Conservation (phyloP, 257 asterid species). For the Osmanthus fragrans region DNA sequence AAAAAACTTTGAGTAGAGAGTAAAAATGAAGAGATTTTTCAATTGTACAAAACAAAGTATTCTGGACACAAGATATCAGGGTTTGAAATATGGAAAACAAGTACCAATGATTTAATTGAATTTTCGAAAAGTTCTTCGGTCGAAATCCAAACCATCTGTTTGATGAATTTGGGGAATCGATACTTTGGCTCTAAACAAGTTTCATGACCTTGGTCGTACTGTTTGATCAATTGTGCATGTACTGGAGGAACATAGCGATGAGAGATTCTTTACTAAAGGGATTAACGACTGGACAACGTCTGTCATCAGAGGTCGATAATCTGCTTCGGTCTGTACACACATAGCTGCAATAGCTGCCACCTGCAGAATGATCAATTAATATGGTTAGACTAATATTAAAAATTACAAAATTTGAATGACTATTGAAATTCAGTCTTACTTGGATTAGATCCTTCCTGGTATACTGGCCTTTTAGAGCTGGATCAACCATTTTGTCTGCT, state of each 20-base stretch:
- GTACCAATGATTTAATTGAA: too few relatives aligned
- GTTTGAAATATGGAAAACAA: too few relatives aligned
- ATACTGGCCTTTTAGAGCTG: constrained; percentile 55
- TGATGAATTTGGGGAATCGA: too few relatives aligned
- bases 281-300: constrained; percentile 81
- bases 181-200: background rate
- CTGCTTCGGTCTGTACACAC: constrained; percentile 90
- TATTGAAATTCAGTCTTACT: constrained; percentile 30
- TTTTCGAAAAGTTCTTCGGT: too few relatives aligned
- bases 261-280: constrained; percentile 60
- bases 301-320: constrained; percentile 78
- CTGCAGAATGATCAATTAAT: constrained; percentile 28
- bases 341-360: constrained; percentile 83
- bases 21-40: too few relatives aligned
- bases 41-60: too few relatives aligned
- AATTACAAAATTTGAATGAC: background rate
- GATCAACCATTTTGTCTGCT: constrained; percentile 75
- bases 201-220: constrained; percentile 33
- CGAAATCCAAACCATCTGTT: too few relatives aligned
- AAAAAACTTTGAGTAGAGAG: too few relatives aligned
- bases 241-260: constrained; percentile 26
- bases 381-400: background rate
- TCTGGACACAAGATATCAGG: too few relatives aligned
- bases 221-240: constrained; percentile 36
- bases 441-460: constrained; percentile 70